A percentile compares a stretch with the other conserved stretches of the same genome.
Evolutionary conservation across 2,329 filamentous ascomycete genomes (phyloP).

Genomic region (Berkeleyomyces basicola): DNA sequence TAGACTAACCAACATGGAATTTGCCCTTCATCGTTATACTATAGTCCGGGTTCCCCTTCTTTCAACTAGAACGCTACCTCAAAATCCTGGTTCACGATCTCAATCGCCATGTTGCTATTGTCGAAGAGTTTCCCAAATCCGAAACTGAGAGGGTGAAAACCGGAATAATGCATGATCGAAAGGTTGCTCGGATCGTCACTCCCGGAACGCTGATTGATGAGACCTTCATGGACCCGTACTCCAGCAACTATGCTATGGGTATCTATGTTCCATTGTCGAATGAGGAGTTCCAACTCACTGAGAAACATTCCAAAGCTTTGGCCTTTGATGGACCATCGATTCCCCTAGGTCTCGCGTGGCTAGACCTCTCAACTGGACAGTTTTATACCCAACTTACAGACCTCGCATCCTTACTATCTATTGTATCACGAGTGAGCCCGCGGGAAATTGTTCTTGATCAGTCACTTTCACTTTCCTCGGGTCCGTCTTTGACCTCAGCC

Average conservation of each 20-base stretch:
- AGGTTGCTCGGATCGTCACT: constrained; percentile 74
- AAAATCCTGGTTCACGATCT: constrained; percentile 86
- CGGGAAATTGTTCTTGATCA: constrained; percentile 70
- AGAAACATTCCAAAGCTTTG: not conserved
- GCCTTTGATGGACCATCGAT: not conserved
- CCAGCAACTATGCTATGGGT: constrained; percentile 83
- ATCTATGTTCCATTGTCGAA: constrained; percentile 38
- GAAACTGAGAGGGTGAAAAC: constrained; percentile 52
- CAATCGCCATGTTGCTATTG: constrained; percentile 80
- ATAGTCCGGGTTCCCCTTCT: constrained; percentile 81
- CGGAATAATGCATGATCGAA: constrained; percentile 59
- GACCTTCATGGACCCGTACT: constrained; percentile 86
- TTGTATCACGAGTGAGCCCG: constrained; percentile 66
- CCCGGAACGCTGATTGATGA: constrained; percentile 94
- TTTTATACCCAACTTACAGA: constrained; percentile 74
- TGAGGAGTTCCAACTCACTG: not conserved
- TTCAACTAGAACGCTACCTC: constrained; percentile 80
- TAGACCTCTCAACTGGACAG: constrained; percentile 86
- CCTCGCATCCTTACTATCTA: constrained; percentile 55
- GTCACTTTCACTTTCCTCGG: constrained; percentile 12
- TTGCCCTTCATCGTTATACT: not conserved
- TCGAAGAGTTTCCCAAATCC: constrained; percentile 70
- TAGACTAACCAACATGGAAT: not conserved
- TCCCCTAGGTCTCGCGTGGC: constrained; percentile 66
- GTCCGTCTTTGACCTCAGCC: not conserved